Evolutionary conservation across 192 early-diverging fungal genomes (phyloP), one percentile per base, ranked within the genome.

Genomic region (Backusella tuberculispora): DNA sequence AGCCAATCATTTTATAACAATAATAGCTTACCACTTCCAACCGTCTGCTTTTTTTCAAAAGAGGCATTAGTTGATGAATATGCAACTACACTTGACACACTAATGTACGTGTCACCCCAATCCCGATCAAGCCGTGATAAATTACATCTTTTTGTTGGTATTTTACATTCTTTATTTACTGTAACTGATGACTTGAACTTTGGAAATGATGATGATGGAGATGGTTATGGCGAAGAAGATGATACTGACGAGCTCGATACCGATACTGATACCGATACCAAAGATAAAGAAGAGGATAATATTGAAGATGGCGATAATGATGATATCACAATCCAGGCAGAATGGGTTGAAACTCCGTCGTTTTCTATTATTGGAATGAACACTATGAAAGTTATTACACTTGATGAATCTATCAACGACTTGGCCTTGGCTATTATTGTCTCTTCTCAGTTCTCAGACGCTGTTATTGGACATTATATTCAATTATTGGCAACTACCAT

Each of bases 311-410:
- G 21, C n/a, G 9, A 17, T 10, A 9, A 3, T 26, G 53, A 26
- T 8, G 21, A 19, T n/a, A 50, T 15, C 15, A n/a, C n/a, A 50
- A 60, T 60, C 19, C 53, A 60, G 21, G 53, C 10, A 26, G 53
- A 60, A 60, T 60, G 53, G 53, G 24, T 24, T 60, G 53, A 60
- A 26, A 60, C 53, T 60, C 53, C 53, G 53, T 5, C 53, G 12
- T 60, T 60, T 24, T 60, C 53, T 0, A 60, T 26, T 4, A 12
- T 60, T 24, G 53, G 53, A 5, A 19, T 60, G 9, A 19, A 26
- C 8, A 60, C 21, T 24, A 60, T 60, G 53, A 60, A 60, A 5
- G 53, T 60, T 19, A 21, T 60, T 60, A 26, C 26, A 8, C 26
- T 60, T 29, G 21, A 26, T 12, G 24, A 60, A 10, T 3, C 21